phyloP scores from a whole-genome alignment of 257 asterid genomes.

The Salvia rosmarinus region DNA sequence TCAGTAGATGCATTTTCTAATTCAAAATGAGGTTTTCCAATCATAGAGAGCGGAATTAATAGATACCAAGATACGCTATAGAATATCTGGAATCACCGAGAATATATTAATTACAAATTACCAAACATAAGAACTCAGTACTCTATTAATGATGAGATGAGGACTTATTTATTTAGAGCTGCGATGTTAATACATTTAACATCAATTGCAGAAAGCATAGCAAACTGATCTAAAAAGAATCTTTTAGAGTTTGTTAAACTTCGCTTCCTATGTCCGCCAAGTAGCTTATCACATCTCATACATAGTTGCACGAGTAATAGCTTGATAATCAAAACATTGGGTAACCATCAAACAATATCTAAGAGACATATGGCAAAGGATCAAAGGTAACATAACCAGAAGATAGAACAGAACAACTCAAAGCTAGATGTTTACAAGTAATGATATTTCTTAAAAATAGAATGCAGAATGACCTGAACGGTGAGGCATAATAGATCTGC shows the following conservation, averaged over 20 bases:
- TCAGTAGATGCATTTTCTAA: neutral
- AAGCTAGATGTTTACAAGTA: neutral
- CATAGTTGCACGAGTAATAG: neutral
- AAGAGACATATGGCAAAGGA: neutral
- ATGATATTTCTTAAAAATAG: conserved; percentile 4
- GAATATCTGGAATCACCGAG: neutral
- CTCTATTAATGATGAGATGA: neutral
- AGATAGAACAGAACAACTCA: conserved; percentile 3
- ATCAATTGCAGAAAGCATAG: neutral
- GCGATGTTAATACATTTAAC: neutral
- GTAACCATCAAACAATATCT: conserved; percentile 1
- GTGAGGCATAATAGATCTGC: conserved; percentile 84
- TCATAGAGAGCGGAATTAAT: neutral
- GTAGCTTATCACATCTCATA: neutral
- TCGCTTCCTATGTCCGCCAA: too few species aligned
- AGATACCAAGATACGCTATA: neutral
- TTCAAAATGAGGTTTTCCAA: neutral
- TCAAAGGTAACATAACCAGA: neutral
- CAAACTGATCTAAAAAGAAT: neutral
- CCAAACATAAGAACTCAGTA: neutral
- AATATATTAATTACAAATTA: neutral
- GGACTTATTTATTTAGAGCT: neutral
- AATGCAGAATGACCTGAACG: conserved; percentile 59
- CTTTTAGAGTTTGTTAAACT: neutral
- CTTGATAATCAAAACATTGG: neutral